Conservation (phyloP, 495 filamentous ascomycete species). For the Trichoderma orchidacearum region DNA sequence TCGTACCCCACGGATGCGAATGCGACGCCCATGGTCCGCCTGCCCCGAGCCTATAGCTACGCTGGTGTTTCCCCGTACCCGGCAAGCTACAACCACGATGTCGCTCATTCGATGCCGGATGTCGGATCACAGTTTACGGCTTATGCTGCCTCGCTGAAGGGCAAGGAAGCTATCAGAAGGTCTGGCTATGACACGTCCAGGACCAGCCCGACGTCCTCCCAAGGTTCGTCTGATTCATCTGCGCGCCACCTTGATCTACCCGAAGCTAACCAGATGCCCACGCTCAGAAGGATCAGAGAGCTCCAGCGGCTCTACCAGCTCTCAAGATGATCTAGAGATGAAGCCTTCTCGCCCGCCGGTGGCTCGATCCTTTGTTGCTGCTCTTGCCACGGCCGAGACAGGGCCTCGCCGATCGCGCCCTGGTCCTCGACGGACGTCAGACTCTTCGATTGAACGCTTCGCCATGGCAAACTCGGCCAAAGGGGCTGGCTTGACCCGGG, state of each 20-base stretch:
- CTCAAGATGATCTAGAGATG: conserved; percentile 22
- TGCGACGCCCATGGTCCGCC: conserved; percentile 23
- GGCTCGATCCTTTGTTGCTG: background rate
- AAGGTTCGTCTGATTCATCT: conserved; percentile 4
- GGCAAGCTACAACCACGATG: conserved; percentile 8
- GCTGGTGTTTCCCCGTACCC: conserved; percentile 19
- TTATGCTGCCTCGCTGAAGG: conserved; percentile 9
- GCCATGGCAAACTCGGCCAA: conserved; percentile 1
- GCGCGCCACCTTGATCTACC: conserved; percentile 2
- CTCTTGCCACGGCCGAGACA: background rate
- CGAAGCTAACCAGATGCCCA: background rate
- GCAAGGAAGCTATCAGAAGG: conserved; percentile 18
- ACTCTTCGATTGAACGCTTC: conserved; percentile 5
- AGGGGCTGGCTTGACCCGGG: background rate
- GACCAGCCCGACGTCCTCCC: conserved; percentile 17
- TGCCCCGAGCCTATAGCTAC: conserved; percentile 29
- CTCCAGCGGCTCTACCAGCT: conserved; percentile 19
- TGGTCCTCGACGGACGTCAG: conserved; percentile 14
- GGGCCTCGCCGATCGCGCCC: conserved; percentile 15
- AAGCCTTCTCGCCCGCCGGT: conserved; percentile 9
- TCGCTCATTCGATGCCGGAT: conserved; percentile 10
- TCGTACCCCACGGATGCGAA: conserved; percentile 23
- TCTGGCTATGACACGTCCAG: conserved; percentile 10
- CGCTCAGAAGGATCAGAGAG: conserved; percentile 7
- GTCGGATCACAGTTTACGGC: background rate